Evolutionary conservation across 306 rosid genomes (phyloP), one percentile per base, ranked within the genome.

Genomic region (Potentilla sterilis): DNA sequence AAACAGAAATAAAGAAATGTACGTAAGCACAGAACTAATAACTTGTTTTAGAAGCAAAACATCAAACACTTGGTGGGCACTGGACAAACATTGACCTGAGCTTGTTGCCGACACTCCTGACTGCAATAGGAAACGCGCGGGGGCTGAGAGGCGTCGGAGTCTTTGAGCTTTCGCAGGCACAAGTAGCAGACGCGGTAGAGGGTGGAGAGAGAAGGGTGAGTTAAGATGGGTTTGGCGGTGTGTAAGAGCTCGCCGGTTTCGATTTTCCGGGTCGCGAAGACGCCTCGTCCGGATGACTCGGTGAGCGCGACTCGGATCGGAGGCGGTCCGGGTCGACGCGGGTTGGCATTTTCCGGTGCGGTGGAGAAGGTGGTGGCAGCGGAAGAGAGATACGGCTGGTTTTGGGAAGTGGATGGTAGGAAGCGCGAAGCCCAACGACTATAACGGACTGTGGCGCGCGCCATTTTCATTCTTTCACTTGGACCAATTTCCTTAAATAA

Each of bases 231-330:
- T 40, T 85, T 81, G 46, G 96, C 95, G 1, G 94, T 87, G 84
- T 94, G 98, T 51, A 94, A 75, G 75, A 88, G 91, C 70, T 90
- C 93, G 19, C 95, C 97, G 47, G 89, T 62, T 37, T 72, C 85
- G 78, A 94, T 94, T 67, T 78, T 78, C 77, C 95, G 91, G 19
- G 90, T 88, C 44, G 96, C 91, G 77, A 94, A 91, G 34, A 91
- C 92, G 12, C 93, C 97, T 14, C 98, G 91, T 37, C 98, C 96
- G 13, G 87, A 86, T 0, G 91, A 81, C 70, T 81, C 87, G 18
- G 98, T 91, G 70, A 87, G 80, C 5, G 74, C 85, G 43, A 91
- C 98, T 58, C 83, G 92, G 73, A 91, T 87, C 5, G 97, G 98
- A 38, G 93, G 98, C 43, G 90, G 89, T 32, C 41, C 82, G 70